These are phyloP conservation scores for Giardia duodenalis DNA, from an alignment of 208 protist species.

Conservation along the genomic window DNA sequence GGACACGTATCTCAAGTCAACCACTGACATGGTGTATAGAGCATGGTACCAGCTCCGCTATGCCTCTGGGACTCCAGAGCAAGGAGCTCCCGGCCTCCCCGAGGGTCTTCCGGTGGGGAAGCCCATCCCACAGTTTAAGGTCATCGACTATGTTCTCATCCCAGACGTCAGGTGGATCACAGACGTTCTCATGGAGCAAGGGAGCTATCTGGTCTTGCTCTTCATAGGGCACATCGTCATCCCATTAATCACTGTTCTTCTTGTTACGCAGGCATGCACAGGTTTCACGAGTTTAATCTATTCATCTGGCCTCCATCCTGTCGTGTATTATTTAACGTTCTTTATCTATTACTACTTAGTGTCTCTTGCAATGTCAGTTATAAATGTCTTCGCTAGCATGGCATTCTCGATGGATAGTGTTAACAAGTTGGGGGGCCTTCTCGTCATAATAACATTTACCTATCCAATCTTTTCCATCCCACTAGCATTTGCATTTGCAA, in stretches of 20 bases:
- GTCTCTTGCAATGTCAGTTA: not conserved
- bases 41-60: not conserved
- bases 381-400: not conserved
- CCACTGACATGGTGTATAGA: not conserved
- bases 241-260: not conserved
- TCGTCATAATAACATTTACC: not conserved
- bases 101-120: not conserved
- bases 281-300: not conserved
- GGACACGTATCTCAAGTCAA: not conserved
- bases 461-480: not conserved
- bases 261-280: not conserved
- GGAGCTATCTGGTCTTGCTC: not conserved
- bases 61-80: not conserved
- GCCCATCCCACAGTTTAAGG: not conserved
- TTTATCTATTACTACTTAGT: conserved; percentile 3
- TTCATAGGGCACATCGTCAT: not conserved
- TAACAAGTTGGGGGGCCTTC: not conserved
- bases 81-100: not conserved
- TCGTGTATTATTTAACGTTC: not conserved
- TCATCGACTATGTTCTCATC: conserved; percentile 1
- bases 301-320: not conserved
- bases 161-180: not conserved
- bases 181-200: not conserved
- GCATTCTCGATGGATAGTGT: not conserved
- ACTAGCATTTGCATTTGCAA: not conserved